Evolutionary conservation across 1,284 basidiomycete species (phyloP), one percentile per base, ranked within the genome.

Genomic region (Jaminaea rosea): DNA sequence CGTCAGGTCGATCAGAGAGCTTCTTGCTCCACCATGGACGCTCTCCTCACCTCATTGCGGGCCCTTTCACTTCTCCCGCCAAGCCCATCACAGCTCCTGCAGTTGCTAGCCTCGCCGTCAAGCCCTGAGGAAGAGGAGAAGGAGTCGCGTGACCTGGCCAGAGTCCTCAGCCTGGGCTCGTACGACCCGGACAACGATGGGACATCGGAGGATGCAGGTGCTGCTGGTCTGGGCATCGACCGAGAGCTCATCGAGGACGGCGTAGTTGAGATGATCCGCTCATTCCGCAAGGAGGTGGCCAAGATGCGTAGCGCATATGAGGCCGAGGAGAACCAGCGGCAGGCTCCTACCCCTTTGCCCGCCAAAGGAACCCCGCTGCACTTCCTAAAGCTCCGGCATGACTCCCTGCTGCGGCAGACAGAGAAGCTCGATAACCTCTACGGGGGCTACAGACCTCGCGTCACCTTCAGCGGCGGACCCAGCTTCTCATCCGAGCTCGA

Each of bases 171-270:
- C 2, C 59, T 73, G 27, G 58, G 55, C 11, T 53, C 62, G 1
- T 42, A 42, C 19, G 47, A 44, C 11, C 36, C 36, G 15, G 31
- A 56, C 10, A 34, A 46, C 9, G 9, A 21, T 0, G 29, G 27
- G 4, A 52, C 49, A 6, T 53, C 52, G 1, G 65, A 55, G 0
- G 57, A 58, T 3, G 50, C 41, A 1, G 44, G 53, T 6, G 52
- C 10, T 0, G 42, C 58, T 19, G 59, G 56, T 26, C 53, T 65
- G 1, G 44, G 69, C 13, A 58, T 73, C 21, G 68, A 69, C 32
- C 59, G 63, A 4, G 71, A 69, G 39, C 58, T 73, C 10, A 60
- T 73, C 52, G 59, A 60, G 24, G 69, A 67, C 9, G 71, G 65
- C 8, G 64, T 72, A 5, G 39, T 42, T 3, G 39, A 42, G 39